phyloP scores from a whole-genome alignment of 495 filamentous ascomycete species.

The Podospora pseudocomata region DNA sequence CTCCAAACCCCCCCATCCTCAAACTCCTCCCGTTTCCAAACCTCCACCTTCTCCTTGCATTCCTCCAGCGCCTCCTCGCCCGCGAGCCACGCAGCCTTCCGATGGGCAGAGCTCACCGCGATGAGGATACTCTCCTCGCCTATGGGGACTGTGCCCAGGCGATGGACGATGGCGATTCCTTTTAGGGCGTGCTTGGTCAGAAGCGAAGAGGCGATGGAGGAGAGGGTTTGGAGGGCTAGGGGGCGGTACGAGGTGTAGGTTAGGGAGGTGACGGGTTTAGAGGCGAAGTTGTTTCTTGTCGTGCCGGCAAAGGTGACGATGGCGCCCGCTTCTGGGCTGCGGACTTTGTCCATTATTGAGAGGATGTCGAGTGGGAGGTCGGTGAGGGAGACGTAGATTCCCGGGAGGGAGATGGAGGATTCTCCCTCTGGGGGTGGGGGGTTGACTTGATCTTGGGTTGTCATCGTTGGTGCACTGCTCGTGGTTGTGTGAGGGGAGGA shows the following conservation, averaged over 20 bases:
- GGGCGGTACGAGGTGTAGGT: conserved; percentile 79
- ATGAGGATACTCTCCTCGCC: conserved; percentile 90
- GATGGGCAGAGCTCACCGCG: conserved; percentile 79
- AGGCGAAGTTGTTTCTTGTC: conserved; percentile 78
- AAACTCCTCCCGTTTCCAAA: conserved; percentile 97
- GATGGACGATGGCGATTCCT: conserved; percentile 75
- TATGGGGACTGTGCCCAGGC: conserved; percentile 82
- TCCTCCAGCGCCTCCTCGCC: conserved; percentile 87
- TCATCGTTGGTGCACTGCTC: background rate
- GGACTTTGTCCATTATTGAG: conserved; percentile 60
- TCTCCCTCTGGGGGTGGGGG: conserved; percentile 30
- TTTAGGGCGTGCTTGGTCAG: conserved; percentile 57
- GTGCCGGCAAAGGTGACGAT: conserved; percentile 87
- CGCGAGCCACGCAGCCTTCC: conserved; percentile 82
- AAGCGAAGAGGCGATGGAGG: conserved; percentile 60
- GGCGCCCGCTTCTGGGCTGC: conserved; percentile 78
- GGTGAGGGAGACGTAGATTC: conserved; percentile 62
- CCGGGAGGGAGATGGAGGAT: conserved; percentile 21
- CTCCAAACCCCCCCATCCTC: conserved; percentile 84
- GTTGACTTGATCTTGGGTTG: conserved; percentile 10
- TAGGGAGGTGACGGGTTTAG: conserved; percentile 69
- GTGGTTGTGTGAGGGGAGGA: background rate
- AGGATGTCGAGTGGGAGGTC: conserved; percentile 57
- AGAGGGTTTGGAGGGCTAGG: conserved; percentile 71
- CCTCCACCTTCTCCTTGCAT: conserved; percentile 81